phyloP scores from a whole-genome alignment of 805 yeast genomes.

The Ogataea angusta region DNA sequence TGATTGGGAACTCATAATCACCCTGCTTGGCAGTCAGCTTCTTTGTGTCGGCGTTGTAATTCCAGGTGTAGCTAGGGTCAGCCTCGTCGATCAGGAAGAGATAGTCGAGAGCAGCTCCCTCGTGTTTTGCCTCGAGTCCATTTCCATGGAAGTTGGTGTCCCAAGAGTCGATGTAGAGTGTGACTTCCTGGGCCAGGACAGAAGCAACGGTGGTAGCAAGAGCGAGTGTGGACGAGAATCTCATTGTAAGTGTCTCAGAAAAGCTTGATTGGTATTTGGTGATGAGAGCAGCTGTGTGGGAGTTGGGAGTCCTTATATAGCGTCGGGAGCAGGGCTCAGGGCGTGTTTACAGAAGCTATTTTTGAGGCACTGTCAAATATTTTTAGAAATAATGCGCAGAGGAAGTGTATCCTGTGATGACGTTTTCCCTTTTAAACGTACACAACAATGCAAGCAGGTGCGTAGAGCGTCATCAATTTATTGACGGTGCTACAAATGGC shows the following conservation, averaged over 20 bases:
- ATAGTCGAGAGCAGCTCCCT: slow-evolving; percentile 46
- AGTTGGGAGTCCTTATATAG: neutral
- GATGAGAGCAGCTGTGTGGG: neutral
- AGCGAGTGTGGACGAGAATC: slow-evolving; percentile 14
- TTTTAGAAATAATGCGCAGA: neutral
- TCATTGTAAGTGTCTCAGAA: slow-evolving; percentile 9
- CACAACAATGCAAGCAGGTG: no score
- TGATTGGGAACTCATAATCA: slow-evolving; percentile 1
- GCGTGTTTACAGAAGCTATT: neutral
- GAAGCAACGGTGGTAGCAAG: slow-evolving; percentile 14
- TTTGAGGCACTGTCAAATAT: neutral
- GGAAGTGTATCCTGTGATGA: no score
- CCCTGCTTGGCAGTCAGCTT: slow-evolving; percentile 1
- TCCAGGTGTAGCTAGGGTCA: slow-evolving; percentile 16
- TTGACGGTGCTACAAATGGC: no score
- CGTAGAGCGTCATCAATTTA: neutral
- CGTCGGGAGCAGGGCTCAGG: neutral
- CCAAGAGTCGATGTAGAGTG: slow-evolving; percentile 28
- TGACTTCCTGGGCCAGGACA: slow-evolving; percentile 19
- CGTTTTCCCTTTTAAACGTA: no score
- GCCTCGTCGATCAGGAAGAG: slow-evolving; percentile 29
- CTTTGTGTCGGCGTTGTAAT: slow-evolving; percentile 17
- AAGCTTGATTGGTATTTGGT: neutral
- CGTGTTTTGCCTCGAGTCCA: slow-evolving; percentile 35
- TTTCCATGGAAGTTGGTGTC: slow-evolving; percentile 29